Conservation (phyloP, 1,284 basidiomycete species). For the Trametes versicolor region DNA sequence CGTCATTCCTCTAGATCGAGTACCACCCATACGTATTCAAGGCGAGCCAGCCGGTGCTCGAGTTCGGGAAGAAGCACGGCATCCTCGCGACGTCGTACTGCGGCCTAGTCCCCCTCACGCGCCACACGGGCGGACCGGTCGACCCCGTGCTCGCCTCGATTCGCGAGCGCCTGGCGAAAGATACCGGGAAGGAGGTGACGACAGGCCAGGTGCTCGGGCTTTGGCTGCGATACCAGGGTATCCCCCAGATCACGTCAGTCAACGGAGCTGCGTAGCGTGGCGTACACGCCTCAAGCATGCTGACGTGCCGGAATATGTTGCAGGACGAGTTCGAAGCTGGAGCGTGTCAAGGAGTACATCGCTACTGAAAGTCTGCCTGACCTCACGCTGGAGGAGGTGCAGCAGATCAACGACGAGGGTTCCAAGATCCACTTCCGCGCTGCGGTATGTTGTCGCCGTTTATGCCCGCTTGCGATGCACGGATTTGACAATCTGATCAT, state of each 20-base stretch:
- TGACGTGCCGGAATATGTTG: not conserved
- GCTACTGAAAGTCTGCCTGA: conserved; percentile 63
- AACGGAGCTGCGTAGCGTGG: not conserved
- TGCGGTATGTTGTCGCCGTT: conserved; percentile 49
- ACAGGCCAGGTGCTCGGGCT: conserved; percentile 48
- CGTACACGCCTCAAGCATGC: not conserved
- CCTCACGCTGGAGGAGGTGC: conserved; percentile 68
- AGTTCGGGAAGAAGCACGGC: conserved; percentile 59
- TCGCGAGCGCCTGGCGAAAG: conserved; percentile 36
- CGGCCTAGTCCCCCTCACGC: conserved; percentile 66
- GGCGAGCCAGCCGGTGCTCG: conserved; percentile 61
- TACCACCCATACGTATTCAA: conserved; percentile 83
- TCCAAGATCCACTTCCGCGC: conserved; percentile 64
- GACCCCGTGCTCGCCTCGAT: conserved; percentile 47
- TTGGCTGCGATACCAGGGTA: conserved; percentile 47
- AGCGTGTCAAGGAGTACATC: conserved; percentile 75
- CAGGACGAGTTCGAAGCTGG: conserved; percentile 75
- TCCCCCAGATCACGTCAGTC: conserved; percentile 68
- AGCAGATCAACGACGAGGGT: conserved; percentile 70
- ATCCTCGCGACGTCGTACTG: conserved; percentile 78
- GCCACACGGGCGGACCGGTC: conserved; percentile 62
- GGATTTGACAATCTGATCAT: not conserved
- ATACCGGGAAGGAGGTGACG: conserved; percentile 45
- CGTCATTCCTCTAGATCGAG: conserved; percentile 56
- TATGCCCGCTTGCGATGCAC: not conserved